phyloP scores from a whole-genome alignment of 2,329 filamentous ascomycete genomes.

The Hypoxylon sp. region DNA sequence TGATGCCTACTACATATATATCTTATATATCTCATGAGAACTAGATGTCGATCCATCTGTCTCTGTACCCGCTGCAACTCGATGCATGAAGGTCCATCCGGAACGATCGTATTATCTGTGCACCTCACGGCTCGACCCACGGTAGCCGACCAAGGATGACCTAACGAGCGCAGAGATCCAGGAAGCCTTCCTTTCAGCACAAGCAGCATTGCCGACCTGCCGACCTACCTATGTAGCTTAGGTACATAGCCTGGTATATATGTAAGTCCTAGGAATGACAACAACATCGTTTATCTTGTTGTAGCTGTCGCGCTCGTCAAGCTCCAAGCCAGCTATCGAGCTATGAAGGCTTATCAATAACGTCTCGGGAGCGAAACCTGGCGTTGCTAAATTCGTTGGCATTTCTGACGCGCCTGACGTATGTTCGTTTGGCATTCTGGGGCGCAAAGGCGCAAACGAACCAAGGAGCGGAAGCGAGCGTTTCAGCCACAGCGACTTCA shows the following conservation, averaged over 20 bases:
- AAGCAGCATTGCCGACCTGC: too few relatives aligned
- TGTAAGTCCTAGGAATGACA: background rate
- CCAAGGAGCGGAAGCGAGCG: slow-evolving; percentile 8
- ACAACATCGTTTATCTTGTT: background rate
- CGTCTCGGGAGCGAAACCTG: background rate
- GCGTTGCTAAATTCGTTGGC: background rate
- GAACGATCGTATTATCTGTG: slow-evolving; percentile 8
- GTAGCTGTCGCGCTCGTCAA: background rate
- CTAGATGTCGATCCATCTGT: background rate
- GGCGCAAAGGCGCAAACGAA: slow-evolving; percentile 4
- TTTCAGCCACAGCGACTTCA: slow-evolving; percentile 33
- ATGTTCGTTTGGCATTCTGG: slow-evolving; percentile 2
- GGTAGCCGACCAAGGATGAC: background rate
- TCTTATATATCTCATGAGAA: background rate
- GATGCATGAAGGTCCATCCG: slow-evolving; percentile 10
- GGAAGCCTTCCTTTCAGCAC: background rate
- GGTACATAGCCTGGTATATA: too few relatives aligned
- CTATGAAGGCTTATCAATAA: background rate
- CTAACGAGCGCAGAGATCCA: background rate
- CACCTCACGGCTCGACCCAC: background rate
- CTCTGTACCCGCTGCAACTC: background rate
- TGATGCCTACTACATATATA: too few relatives aligned
- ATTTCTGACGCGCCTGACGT: slow-evolving; percentile 1
- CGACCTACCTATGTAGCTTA: too few relatives aligned
- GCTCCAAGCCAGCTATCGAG: background rate